Percentiles rank a stretch among this genome's conserved stretches.
Conservation (phyloP, 2,329 filamentous ascomycete genomes). For the Shiraia sp. region DNA sequence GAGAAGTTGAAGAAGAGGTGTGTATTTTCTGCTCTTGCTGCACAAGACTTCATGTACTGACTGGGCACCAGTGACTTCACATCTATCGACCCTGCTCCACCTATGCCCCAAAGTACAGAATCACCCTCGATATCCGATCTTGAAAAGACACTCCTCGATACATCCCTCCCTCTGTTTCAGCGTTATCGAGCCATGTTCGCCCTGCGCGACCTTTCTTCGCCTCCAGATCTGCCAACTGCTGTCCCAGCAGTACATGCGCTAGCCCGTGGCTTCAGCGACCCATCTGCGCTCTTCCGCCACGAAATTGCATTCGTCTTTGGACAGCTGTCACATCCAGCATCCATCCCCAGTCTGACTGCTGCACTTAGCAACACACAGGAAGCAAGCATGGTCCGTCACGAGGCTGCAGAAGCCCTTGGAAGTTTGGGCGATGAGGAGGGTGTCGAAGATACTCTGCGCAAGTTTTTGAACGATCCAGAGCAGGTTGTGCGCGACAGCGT, state of each 20-base stretch:
- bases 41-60: constrained; percentile 11
- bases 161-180: constrained; percentile 78
- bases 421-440: constrained; percentile 92
- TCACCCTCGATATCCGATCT: constrained; percentile 72
- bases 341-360: constrained; percentile 82
- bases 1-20: constrained; percentile 84
- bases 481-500: constrained; percentile 93
- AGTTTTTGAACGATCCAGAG: constrained; percentile 87
- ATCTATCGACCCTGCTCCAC: constrained; percentile 92
- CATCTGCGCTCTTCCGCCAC: constrained; percentile 92
- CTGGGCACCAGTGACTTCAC: constrained; percentile 75
- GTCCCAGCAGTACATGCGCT: constrained; percentile 84
- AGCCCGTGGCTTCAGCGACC: constrained; percentile 81
- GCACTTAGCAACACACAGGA: constrained; percentile 79
- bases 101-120: constrained; percentile 70
- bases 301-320: constrained; percentile 99
- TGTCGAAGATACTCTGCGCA: constrained; percentile 81
- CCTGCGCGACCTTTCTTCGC: constrained; percentile 90
- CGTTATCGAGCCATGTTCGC: constrained; percentile 98
- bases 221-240: constrained; percentile 86
- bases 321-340: constrained; percentile 93
- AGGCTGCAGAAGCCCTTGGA: constrained; percentile 93
- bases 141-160: constrained; percentile 77
- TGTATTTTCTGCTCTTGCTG: constrained; percentile 15
- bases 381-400: constrained; percentile 94